These are phyloP conservation scores for Claviceps sp. DNA, from an alignment of 2,329 filamentous ascomycete genomes.

Conservation along the genomic window DNA sequence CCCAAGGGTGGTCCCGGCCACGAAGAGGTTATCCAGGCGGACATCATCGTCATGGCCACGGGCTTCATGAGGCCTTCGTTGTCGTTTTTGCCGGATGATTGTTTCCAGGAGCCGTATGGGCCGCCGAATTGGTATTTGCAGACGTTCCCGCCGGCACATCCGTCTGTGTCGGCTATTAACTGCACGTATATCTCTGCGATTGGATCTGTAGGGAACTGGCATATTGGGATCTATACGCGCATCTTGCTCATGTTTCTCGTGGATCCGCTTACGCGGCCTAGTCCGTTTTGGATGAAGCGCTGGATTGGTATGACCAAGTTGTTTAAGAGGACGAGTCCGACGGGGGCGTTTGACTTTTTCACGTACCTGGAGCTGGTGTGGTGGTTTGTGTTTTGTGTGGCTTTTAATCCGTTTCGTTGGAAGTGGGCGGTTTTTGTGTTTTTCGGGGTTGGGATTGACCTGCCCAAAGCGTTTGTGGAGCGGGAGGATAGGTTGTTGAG, in stretches of 20 bases:
- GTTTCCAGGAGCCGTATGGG: conserved; percentile 58
- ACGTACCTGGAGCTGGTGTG: conserved; percentile 75
- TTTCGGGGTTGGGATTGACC: conserved; percentile 52
- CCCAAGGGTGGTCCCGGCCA: conserved; percentile 63
- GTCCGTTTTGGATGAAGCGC: conserved; percentile 60
- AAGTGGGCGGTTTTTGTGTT: conserved; percentile 82
- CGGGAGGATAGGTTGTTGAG: conserved; percentile 50
- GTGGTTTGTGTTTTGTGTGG: conserved; percentile 72
- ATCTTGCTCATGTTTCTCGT: conserved; percentile 77
- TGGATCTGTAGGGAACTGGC: conserved; percentile 73
- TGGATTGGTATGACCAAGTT: conserved; percentile 77
- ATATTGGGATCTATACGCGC: conserved; percentile 80
- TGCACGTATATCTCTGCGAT: conserved; percentile 71
- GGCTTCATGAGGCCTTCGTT: conserved; percentile 65
- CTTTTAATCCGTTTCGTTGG: conserved; percentile 76
- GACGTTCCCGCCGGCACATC: conserved; percentile 64
- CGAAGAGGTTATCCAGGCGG: conserved; percentile 52
- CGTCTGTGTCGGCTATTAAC: conserved; percentile 68
- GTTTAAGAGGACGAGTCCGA: conserved; percentile 57
- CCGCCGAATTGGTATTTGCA: conserved; percentile 85
- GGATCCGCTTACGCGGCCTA: conserved; percentile 62
- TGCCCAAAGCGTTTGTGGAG: conserved; percentile 54
- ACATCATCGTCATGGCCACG: conserved; percentile 73
- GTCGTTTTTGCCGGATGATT: conserved; percentile 58
- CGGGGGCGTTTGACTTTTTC: conserved; percentile 75